phyloP scores from a whole-genome alignment of 2,329 filamentous ascomycete genomes.

The Botrytis tulipae region DNA sequence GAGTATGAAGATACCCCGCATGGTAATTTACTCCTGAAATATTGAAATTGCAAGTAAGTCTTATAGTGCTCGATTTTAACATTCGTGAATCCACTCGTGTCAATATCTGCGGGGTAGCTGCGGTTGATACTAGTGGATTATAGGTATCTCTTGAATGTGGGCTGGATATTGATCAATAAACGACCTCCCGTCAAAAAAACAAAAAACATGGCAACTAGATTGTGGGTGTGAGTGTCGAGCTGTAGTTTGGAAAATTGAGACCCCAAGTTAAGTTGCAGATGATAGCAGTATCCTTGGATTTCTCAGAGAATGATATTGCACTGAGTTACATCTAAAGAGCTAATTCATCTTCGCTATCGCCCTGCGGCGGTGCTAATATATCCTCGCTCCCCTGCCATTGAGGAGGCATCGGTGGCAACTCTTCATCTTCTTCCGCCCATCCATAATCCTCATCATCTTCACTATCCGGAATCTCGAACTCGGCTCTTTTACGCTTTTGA shows the following conservation, averaged over 20 bases:
- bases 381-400: constrained; percentile 69
- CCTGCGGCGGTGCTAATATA: constrained; percentile 46
- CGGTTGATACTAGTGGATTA: neutral
- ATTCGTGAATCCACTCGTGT: neutral
- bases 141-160: neutral
- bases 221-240: neutral
- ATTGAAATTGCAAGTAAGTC: neutral
- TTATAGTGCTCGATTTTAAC: neutral
- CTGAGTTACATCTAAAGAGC: constrained; percentile 6
- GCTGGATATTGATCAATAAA: neutral
- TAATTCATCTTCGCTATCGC: constrained; percentile 31
- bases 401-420: constrained; percentile 55
- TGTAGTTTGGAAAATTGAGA: neutral
- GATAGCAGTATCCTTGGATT: neutral
- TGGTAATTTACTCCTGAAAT: neutral
- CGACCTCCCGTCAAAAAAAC: neutral
- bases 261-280: neutral
- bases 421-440: constrained; percentile 67
- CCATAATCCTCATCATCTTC: constrained; percentile 68
- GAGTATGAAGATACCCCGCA: neutral
- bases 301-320: neutral
- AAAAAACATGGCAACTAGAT: neutral
- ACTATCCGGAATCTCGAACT: constrained; percentile 59
- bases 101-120: neutral
- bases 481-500: constrained; percentile 64